These are phyloP conservation scores for Aspergillus ochraceus DNA, from an alignment of 2,329 filamentous ascomycete species.

Conservation along the genomic window DNA sequence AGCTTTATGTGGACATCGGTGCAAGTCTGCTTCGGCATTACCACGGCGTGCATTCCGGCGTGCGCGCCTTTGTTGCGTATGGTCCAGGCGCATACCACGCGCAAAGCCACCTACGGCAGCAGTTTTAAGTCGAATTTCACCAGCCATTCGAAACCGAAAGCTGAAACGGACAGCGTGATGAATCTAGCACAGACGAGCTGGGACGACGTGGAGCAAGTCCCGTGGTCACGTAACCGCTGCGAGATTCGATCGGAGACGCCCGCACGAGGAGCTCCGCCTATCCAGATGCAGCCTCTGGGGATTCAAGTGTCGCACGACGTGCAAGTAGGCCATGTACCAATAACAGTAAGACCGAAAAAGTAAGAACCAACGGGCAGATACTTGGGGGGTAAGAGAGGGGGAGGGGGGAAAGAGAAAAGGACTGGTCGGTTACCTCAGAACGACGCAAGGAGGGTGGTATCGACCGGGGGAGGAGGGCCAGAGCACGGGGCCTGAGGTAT, in stretches of 20 bases:
- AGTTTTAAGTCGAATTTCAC: neutral
- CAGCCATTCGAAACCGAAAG: neutral
- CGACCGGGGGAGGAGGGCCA: too few relatives aligned
- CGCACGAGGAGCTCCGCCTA: neutral
- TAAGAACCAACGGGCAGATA: neutral
- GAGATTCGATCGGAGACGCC: neutral
- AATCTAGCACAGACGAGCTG: neutral
- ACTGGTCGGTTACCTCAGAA: neutral
- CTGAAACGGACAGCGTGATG: neutral
- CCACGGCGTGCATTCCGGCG: neutral
- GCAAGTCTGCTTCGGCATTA: neutral
- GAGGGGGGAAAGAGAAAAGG: too few relatives aligned
- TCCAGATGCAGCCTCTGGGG: neutral
- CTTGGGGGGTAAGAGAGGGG: too few relatives aligned
- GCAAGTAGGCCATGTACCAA: neutral
- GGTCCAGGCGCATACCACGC: neutral
- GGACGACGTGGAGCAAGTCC: neutral
- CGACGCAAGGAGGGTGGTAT: neutral
- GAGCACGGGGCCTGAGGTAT: too few relatives aligned
- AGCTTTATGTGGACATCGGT: neutral
- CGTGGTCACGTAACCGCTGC: neutral
- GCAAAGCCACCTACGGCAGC: neutral
- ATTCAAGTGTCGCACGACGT: neutral
- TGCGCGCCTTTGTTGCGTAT: neutral
- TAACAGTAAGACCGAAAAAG: neutral